These are phyloP conservation scores for Diaporthe ampelina DNA, from an alignment of 2,329 filamentous ascomycete species.

Conservation along the genomic window DNA sequence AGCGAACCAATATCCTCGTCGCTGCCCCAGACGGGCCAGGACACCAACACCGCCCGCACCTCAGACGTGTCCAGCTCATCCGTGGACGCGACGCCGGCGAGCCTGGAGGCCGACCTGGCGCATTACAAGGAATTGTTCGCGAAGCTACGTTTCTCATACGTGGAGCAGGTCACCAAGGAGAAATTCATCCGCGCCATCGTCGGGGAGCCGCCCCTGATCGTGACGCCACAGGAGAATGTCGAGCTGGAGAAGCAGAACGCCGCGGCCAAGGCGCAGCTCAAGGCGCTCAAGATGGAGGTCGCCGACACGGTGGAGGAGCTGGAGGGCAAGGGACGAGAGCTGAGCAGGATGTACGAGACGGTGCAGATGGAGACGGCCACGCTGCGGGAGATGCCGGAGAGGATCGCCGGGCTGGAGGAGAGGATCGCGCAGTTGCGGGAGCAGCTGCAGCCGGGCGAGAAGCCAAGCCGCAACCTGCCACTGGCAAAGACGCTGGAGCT, in stretches of 20 bases:
- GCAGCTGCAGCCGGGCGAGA: conserved; percentile 54
- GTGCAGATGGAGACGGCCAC: conserved; percentile 63
- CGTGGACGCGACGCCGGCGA: conserved; percentile 79
- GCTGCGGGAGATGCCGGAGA: conserved; percentile 65
- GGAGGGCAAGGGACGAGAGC: conserved; percentile 72
- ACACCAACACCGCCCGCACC: conserved; percentile 63
- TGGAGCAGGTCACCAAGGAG: conserved; percentile 98
- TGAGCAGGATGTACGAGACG: conserved; percentile 68
- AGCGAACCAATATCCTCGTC: conserved; percentile 79
- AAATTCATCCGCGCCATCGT: conserved; percentile 96
- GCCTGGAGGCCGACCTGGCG: conserved; percentile 84
- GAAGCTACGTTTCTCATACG: conserved; percentile 96
- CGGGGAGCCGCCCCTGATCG: conserved; percentile 88
- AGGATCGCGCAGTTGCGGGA: conserved; percentile 61
- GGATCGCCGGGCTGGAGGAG: conserved; percentile 63
- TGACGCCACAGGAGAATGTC: conserved; percentile 85
- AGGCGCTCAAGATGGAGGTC: conserved; percentile 85
- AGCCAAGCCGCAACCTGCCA: conserved; percentile 67
- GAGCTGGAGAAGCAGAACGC: conserved; percentile 79
- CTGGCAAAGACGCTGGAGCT: conserved; percentile 69
- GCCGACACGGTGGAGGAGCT: conserved; percentile 79
- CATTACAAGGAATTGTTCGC: conserved; percentile 97
- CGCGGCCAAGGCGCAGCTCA: conserved; percentile 80
- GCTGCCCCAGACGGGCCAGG: conserved; percentile 52
- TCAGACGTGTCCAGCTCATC: conserved; percentile 80